These are phyloP conservation scores for Closterium sp. DNA, from an alignment of 139 green algal genomes.

Conservation along the genomic window DNA sequence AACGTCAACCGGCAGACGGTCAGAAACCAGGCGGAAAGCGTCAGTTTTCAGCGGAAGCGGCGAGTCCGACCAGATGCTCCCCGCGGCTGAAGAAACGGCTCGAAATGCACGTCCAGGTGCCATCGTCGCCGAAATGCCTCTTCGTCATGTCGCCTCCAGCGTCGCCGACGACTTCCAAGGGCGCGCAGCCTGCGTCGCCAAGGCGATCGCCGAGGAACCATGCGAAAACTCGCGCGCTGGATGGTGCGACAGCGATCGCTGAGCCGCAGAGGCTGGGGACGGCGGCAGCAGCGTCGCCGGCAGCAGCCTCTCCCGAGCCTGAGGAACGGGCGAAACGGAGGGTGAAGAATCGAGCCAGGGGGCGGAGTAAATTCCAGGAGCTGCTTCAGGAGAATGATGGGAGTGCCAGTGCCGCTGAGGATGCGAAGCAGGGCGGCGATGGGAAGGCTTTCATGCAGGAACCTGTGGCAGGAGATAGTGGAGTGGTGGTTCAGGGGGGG, in stretches of 20 bases:
- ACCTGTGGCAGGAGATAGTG: not conserved
- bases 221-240: not conserved
- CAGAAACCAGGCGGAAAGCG: not conserved
- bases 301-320: not conserved
- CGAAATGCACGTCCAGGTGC: not conserved
- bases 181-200: not conserved
- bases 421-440: not conserved
- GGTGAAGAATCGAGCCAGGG: not conserved
- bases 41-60: not conserved
- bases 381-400: not conserved
- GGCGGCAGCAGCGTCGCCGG: not conserved
- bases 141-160: not conserved
- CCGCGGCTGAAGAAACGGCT: not conserved
- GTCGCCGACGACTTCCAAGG: not conserved
- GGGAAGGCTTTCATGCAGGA: not conserved
- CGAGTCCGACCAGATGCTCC: not conserved
- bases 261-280: not conserved
- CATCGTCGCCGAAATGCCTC: not conserved
- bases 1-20: not conserved
- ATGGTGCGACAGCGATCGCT: not conserved
- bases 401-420: not conserved
- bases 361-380: not conserved
- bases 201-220: not conserved
- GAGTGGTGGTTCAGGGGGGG: not conserved
- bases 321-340: not conserved